Base-by-base conservation (phyloP, 108 stramenopile species). In the Epithemia pelagica region DNA sequence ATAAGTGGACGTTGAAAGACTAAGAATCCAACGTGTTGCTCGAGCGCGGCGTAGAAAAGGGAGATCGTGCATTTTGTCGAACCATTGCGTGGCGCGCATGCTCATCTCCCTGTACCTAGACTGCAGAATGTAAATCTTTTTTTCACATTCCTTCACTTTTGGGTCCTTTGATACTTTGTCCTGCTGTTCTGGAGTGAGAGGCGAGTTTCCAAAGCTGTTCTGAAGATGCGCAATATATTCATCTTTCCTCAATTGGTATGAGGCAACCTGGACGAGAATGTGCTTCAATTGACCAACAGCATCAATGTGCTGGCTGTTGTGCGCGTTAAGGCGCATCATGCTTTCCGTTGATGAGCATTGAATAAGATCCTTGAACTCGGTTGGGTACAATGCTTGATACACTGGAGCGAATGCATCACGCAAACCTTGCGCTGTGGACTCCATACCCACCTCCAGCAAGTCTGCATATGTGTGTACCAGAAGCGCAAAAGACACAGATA, bases 381-480 rank as follows among this genome's bases (percentile, higher is more conserved):
- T 68, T 28, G 70, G 79, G 59, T 90, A 84, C 23, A 76, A 37
- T 10, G 88, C 81, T 33, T 90, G 85, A 71, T 91, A 91, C 2
- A 94, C 62, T 23, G 88, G 82, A 59, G 73, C 71, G 64, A 88
- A 94, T 25, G 93, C 86, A 26, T 79, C 75, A 5, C 90, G 73
- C 19, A 94, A 70, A 2, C 82, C 74, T 28, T 73, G 76, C 8
- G 93, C 90, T 7, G 86, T 90, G 25, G 76, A 67, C 59, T 88
- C 87, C 79, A 94, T 77, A n/a, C 82, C 83, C 29, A 82, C 83
- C 59, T 90, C 83, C 28, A 91, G 73, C 58, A 94, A 70, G 63
- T 94, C 88, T 59, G 90, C 89, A 71, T 94, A 91, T 32, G 93
- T 90, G 55, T 94, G 90, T 10, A 91, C 90, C 74, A 90, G 70